A percentile compares a stretch with the other conserved stretches of the same genome.
Conservation (phyloP, 805 yeast species). For the Suhomyces tanzawaensis region DNA sequence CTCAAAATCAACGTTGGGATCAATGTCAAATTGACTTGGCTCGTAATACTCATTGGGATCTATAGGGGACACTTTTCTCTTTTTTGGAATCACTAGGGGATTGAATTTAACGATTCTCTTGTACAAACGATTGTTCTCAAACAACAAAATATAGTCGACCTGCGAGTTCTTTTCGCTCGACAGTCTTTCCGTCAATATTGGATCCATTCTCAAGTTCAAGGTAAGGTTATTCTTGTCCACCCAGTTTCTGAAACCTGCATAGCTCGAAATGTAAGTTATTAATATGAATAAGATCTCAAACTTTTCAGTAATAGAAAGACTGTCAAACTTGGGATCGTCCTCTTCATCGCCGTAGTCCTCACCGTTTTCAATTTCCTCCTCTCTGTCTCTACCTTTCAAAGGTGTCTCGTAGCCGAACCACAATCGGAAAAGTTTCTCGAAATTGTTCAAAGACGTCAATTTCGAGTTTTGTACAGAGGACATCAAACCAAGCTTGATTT, state of each 20-base stretch:
- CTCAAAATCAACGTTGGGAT: constrained; percentile 25
- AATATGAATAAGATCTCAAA: constrained; percentile 48
- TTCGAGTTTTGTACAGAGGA: constrained; percentile 40
- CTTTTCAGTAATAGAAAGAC: constrained; percentile 44
- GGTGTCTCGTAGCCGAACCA: constrained; percentile 36
- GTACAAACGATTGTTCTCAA: constrained; percentile 55
- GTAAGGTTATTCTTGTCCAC: constrained; percentile 37
- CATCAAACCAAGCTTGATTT: constrained; percentile 43
- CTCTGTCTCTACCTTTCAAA: constrained; percentile 28
- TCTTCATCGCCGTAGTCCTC: constrained; percentile 13
- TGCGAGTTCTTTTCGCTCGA: constrained; percentile 10
- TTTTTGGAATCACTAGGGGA: constrained; percentile 32
- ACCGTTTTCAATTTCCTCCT: constrained; percentile 16
- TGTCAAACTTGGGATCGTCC: constrained; percentile 34
- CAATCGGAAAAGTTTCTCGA: constrained; percentile 32
- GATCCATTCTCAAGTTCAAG: constrained; percentile 24
- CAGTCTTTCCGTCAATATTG: constrained; percentile 6
- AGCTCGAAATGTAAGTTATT: constrained; percentile 41
- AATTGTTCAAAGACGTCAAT: constrained; percentile 25
- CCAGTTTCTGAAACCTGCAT: constrained; percentile 47
- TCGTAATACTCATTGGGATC: constrained; percentile 29
- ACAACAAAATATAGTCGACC: constrained; percentile 38
- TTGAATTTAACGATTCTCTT: constrained; percentile 28
- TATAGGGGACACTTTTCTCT: constrained; percentile 31
- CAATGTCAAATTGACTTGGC: constrained; percentile 31